Percentiles rank a stretch among this genome's conserved stretches.
Conservation (phyloP, 495 filamentous ascomycete species). For the Sordaria brevicollis region DNA sequence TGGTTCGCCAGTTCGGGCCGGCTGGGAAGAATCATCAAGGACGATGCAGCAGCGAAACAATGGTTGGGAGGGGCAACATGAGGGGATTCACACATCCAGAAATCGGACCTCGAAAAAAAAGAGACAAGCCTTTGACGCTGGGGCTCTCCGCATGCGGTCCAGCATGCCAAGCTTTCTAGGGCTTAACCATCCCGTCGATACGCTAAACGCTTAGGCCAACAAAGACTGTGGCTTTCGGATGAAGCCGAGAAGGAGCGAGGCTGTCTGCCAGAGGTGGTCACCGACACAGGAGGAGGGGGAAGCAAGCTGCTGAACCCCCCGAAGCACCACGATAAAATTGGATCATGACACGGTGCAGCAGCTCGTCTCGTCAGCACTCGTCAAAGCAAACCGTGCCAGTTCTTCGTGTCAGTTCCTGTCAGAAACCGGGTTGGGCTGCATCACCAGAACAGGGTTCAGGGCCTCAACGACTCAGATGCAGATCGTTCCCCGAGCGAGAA, state of each 20-base stretch:
- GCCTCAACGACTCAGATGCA: background rate
- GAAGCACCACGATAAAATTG: background rate
- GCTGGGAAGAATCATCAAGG: background rate
- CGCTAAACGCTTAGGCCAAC: background rate
- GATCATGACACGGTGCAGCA: background rate
- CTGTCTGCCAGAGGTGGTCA: background rate
- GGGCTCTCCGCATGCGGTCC: background rate
- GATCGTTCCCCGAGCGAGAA: background rate
- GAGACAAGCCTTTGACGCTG: background rate
- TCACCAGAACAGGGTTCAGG: background rate
- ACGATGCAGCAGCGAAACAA: background rate
- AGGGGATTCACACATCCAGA: background rate
- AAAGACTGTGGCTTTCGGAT: background rate
- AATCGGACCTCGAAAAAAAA: background rate
- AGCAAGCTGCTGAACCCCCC: background rate
- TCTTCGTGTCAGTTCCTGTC: background rate
- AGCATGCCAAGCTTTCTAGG: background rate
- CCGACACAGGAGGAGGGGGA: background rate
- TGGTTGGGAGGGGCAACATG: background rate
- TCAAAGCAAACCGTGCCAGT: background rate
- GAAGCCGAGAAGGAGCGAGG: background rate
- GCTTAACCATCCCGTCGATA: background rate
- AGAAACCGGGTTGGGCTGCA: background rate
- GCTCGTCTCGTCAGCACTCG: background rate
- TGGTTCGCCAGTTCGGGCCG: background rate